Evolutionary conservation across 2,329 filamentous ascomycete species (phyloP), one percentile per base, ranked within the genome.

Genomic region (Cercospora beticola): DNA sequence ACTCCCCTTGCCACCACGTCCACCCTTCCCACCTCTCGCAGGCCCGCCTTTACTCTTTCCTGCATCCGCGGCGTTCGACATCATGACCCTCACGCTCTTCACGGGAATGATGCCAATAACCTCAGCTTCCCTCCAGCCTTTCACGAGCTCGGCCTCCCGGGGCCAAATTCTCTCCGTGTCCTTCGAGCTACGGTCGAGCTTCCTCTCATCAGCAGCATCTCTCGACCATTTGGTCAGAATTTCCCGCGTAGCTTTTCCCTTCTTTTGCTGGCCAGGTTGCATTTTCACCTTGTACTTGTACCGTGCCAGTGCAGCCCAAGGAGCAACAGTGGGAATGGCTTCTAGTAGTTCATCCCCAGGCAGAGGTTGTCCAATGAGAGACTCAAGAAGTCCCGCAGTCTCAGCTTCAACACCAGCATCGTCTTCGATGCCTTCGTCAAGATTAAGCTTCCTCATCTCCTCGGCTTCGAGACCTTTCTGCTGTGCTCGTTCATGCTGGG

Each of bases 251-350:
- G 93, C 94, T 79, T 97, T 98, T 9, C 95, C 94, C 82, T 97
- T 97, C 85, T 98, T 99, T 71, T 90, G 86, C 0, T 89, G 82
- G 0, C 95, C 95, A 0, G 95, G 95, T 81, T 98, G 95, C 74
- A 99, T 80, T 83, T 99, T 99, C 64, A 90, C 92, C 80, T 96
- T 96, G 84, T 97, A 98, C 81, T 97, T 97, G 81, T 91, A 92
- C 66, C 87, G 87, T 81, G 84, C 81, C 65, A 90, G 78, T 0
- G 88, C 85, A n/a, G 83, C 81, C 88, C 88, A 90, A 1, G 88
- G 88, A 9, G 88, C 88, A 65, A 87, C 88, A 6, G 90, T 82
- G 1, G 88, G 86, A 60, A 89, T 84, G 0, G 86, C 87, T 56
- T 86, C 85, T 8, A 94, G 81, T 40, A 94, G 90, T 78, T 97